A percentile compares a stretch with the other conserved stretches of the same genome.
Evolutionary conservation across 179 eudicot genomes (phyloP).

Genomic region (Spinacia oleracea): DNA sequence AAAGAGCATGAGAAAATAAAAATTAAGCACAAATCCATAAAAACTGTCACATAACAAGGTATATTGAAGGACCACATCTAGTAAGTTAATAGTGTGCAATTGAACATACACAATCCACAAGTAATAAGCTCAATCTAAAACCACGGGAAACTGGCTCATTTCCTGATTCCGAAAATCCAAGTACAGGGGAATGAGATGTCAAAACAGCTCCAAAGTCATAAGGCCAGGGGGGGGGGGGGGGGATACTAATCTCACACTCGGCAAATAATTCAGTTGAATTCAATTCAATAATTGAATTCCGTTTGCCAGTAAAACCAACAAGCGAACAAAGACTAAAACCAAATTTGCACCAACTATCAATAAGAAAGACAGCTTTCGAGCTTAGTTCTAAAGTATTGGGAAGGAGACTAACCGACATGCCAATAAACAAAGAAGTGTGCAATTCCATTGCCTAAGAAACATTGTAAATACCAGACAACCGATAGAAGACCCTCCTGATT

Average conservation of each 20-base stretch:
- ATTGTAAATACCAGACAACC: no score
- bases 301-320: neutral
- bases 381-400: no score
- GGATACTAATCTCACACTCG: no score
- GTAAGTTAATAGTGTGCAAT: neutral
- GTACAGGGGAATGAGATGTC: neutral
- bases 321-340: neutral
- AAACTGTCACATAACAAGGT: no score
- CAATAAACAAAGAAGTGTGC: neutral
- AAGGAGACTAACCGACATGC: no score
- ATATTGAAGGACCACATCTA: neutral
- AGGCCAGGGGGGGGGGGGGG: no score
- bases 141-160: neutral
- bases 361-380: no score
- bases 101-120: neutral
- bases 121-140: neutral
- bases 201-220: neutral
- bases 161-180: no score
- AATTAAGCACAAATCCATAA: neutral
- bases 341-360: neutral
- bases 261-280: neutral
- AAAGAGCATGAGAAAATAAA: neutral
- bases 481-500: no score
- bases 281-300: neutral
- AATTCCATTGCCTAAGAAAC: neutral